These are phyloP conservation scores for Picea glauca DNA, from an alignment of 75 land plant genomes.

Conservation along the genomic window DNA sequence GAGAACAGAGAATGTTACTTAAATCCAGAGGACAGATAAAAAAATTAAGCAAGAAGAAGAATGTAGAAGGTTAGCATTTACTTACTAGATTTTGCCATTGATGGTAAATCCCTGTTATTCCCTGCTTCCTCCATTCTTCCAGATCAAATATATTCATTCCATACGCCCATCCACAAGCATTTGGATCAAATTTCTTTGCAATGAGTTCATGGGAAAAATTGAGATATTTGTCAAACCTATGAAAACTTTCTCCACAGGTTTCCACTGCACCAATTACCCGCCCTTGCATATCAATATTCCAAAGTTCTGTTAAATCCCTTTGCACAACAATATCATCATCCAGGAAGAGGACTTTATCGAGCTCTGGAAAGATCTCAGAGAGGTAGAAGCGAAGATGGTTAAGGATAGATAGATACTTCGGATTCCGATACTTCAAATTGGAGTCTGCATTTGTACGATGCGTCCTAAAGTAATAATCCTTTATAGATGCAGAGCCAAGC, in stretches of 20 bases:
- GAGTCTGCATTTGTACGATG: conserved; percentile 42
- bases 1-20: background rate
- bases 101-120: conserved; percentile 62
- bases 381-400: conserved; percentile 77
- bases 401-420: conserved; percentile 68
- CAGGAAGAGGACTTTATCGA: conserved; percentile 51
- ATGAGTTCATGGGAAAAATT: conserved; percentile 72
- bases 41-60: background rate
- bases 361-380: conserved; percentile 61
- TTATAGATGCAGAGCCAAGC: conserved; percentile 58
- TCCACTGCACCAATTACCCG: conserved; percentile 68
- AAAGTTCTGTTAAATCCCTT: conserved; percentile 51
- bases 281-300: conserved; percentile 49
- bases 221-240: conserved; percentile 55
- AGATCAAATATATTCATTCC: conserved; percentile 83
- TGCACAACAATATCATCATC: conserved; percentile 71
- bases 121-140: conserved; percentile 53
- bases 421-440: conserved; percentile 67
- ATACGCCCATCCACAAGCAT: conserved; percentile 80
- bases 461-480: conserved; percentile 59
- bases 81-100: conserved; percentile 72
- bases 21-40: background rate
- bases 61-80: background rate
- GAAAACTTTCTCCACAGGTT: conserved; percentile 57
- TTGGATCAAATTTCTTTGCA: conserved; percentile 56